Evolutionary conservation across 2,329 filamentous ascomycete genomes (phyloP).

Genomic region (Phyllosticta capitalensis): DNA sequence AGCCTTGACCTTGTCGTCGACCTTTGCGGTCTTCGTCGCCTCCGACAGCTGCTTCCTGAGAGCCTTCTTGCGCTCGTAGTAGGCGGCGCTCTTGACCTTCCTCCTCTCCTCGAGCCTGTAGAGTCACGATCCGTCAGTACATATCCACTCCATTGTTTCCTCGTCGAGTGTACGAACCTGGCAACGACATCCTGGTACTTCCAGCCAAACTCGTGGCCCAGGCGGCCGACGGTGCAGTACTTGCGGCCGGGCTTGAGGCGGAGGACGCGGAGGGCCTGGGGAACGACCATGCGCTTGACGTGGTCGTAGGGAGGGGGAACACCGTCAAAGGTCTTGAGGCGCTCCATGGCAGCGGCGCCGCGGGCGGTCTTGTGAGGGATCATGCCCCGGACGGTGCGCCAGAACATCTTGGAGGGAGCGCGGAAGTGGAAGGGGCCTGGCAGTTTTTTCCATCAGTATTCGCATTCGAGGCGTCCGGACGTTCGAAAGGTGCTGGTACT

Average conservation of each 20-base stretch:
- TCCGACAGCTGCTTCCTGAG: conserved; percentile 81
- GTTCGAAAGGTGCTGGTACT: conserved; percentile 32
- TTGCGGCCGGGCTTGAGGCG: conserved; percentile 98
- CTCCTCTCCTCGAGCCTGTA: conserved; percentile 93
- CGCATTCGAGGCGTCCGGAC: neutral
- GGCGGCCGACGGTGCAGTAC: conserved; percentile 98
- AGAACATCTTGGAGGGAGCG: conserved; percentile 98
- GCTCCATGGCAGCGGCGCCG: conserved; percentile 90
- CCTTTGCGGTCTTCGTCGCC: conserved; percentile 83
- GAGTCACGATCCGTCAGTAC: conserved; percentile 16
- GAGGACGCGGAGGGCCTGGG: conserved; percentile 93
- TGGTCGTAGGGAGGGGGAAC: conserved; percentile 98
- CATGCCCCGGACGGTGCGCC: conserved; percentile 99
- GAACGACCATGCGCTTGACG: conserved; percentile 99
- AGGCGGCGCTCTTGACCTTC: conserved; percentile 98
- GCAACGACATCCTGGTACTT: conserved; percentile 99
- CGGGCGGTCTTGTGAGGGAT: conserved; percentile 99
- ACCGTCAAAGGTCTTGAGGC: conserved; percentile 99
- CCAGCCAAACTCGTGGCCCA: conserved; percentile 99
- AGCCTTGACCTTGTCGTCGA: conserved; percentile 78
- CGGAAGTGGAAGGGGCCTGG: conserved; percentile 99
- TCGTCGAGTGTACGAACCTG: conserved; percentile 57
- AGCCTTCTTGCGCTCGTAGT: conserved; percentile 99
- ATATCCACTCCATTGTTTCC: neutral
- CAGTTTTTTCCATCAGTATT: conserved; percentile 19